Conservation (phyloP, 345 rosid species). For the Moricandia arvensis region DNA sequence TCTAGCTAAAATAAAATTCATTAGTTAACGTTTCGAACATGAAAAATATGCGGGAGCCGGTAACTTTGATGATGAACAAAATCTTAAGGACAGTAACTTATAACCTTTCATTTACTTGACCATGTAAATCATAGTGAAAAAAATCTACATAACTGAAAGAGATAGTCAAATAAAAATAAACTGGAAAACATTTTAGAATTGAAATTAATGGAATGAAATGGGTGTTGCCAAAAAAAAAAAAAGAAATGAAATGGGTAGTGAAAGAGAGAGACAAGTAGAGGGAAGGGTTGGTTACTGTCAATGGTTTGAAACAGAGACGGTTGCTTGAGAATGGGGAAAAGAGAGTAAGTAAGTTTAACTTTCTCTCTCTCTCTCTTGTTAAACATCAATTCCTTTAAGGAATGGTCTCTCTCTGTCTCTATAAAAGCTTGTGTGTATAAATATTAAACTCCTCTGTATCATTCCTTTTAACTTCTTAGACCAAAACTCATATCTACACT, state of each 20-base stretch:
- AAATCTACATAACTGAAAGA: background rate
- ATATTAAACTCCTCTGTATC: conserved; percentile 20
- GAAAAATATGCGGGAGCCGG: background rate
- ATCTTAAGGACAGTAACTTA: background rate
- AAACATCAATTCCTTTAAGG: conserved; percentile 60
- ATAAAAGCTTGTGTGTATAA: conserved; percentile 3
- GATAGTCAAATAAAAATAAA: background rate
- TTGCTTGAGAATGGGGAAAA: conserved; percentile 73
- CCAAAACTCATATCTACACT: conserved; percentile 8
- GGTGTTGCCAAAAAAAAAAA: no score
- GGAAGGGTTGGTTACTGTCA: conserved; percentile 52
- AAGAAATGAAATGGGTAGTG: conserved; percentile 18
- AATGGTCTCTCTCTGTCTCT: conserved; percentile 46
- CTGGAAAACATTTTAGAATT: conserved; percentile 26
- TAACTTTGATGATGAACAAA: background rate
- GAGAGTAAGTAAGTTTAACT: conserved; percentile 21
- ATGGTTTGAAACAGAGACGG: conserved; percentile 28
- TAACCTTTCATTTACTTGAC: background rate
- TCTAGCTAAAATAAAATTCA: background rate
- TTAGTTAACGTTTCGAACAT: background rate
- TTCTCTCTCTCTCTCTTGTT: conserved; percentile 36
- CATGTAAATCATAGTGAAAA: background rate
- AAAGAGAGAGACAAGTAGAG: conserved; percentile 37
- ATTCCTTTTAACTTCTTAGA: conserved; percentile 18
- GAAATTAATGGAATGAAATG: conserved; percentile 11